A percentile compares a stretch with the other conserved stretches of the same genome.
Conservation (phyloP, 768 basidiomycete species). For the Termitomyces sp. region DNA sequence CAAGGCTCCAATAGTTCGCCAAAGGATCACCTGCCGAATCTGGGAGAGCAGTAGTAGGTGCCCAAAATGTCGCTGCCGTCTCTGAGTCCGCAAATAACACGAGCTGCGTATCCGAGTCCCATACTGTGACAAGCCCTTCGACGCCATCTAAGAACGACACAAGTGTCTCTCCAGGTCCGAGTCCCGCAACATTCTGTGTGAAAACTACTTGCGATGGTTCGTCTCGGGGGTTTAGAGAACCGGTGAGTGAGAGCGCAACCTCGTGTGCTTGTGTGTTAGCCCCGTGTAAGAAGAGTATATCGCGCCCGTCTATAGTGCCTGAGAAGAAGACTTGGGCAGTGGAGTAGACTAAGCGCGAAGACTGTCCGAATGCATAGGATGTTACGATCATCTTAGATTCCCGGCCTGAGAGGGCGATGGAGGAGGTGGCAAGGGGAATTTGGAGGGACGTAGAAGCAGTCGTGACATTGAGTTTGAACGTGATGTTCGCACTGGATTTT, state of each 20-base stretch:
- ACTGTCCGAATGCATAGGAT: slow-evolving; percentile 65
- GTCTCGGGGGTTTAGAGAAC: slow-evolving; percentile 40
- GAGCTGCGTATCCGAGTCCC: slow-evolving; percentile 65
- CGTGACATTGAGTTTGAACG: slow-evolving; percentile 60
- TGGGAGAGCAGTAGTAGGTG: slow-evolving; percentile 55
- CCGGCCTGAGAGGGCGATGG: slow-evolving; percentile 62
- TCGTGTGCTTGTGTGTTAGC: slow-evolving; percentile 56
- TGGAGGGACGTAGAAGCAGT: slow-evolving; percentile 42
- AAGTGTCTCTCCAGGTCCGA: too few species aligned
- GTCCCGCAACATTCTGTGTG: slow-evolving; percentile 28
- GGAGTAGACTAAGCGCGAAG: slow-evolving; percentile 59
- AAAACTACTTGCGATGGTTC: slow-evolving; percentile 27
- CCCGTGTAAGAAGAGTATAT: slow-evolving; percentile 63
- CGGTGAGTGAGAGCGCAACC: slow-evolving; percentile 40
- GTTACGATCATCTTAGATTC: slow-evolving; percentile 74
- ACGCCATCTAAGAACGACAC: slow-evolving; percentile 57
- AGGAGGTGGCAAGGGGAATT: slow-evolving; percentile 50
- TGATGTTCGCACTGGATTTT: slow-evolving; percentile 37
- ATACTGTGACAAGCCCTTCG: slow-evolving; percentile 55
- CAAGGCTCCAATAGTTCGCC: too few species aligned
- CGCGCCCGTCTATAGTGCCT: slow-evolving; percentile 55
- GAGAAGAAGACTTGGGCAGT: slow-evolving; percentile 75
- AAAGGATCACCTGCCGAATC: slow-evolving; percentile 32
- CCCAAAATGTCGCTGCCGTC: slow-evolving; percentile 74
- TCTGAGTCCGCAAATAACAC: slow-evolving; percentile 64